Conservation (phyloP, 2,329 filamentous ascomycete genomes). For the Aureobasidium sp. region DNA sequence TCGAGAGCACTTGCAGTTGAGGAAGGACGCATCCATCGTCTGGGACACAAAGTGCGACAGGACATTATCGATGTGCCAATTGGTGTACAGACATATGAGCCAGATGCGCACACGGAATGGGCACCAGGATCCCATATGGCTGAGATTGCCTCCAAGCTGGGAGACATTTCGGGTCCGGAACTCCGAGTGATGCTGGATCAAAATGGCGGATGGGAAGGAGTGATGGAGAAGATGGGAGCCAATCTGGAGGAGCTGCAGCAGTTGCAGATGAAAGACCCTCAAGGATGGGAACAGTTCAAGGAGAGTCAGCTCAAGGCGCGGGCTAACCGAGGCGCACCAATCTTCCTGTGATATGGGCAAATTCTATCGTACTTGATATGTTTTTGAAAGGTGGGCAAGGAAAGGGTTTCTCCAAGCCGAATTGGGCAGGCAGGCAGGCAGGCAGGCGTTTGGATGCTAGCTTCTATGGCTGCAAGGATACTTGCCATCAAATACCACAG, state of each 20-base stretch:
- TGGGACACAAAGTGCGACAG: slow-evolving; percentile 58
- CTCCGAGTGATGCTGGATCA: slow-evolving; percentile 53
- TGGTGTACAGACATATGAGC: slow-evolving; percentile 19
- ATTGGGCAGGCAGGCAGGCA: not conserved
- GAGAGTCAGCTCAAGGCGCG: slow-evolving; percentile 29
- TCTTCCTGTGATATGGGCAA: not conserved
- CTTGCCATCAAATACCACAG: not conserved
- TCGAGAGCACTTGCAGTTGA: slow-evolving; percentile 57
- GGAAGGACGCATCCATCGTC: slow-evolving; percentile 61
- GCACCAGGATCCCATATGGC: slow-evolving; percentile 19
- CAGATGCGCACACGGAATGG: slow-evolving; percentile 22
- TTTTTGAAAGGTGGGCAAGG: not conserved
- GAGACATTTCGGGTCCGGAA: slow-evolving; percentile 50
- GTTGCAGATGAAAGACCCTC: slow-evolving; percentile 41
- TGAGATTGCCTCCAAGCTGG: slow-evolving; percentile 36
- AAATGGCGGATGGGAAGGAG: slow-evolving; percentile 52
- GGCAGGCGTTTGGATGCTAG: not conserved
- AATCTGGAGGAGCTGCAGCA: slow-evolving; percentile 59
- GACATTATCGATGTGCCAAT: slow-evolving; percentile 46
- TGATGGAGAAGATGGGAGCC: slow-evolving; percentile 54
- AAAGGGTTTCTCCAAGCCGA: not conserved
- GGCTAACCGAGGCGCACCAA: slow-evolving; percentile 19
- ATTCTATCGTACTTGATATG: not conserved
- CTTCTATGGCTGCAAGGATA: not conserved
- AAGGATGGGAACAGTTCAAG: slow-evolving; percentile 28